Conservation (phyloP, 495 filamentous ascomycete genomes). For the Saxophila tyrrhenica region DNA sequence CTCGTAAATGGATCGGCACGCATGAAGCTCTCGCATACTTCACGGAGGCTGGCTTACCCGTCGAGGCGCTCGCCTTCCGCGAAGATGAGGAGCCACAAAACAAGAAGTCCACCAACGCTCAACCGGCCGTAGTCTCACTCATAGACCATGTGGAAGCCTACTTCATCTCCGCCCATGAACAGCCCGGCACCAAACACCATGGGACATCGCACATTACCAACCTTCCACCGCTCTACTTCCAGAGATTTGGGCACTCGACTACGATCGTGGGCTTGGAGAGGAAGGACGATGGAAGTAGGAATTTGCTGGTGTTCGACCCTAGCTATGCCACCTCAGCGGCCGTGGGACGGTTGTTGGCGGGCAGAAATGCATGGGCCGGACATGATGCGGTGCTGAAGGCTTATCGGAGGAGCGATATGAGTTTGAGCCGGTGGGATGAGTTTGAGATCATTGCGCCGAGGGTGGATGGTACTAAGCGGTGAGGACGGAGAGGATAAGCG, state of each 20-base stretch:
- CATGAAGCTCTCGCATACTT: constrained; percentile 68
- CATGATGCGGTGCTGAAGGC: constrained; percentile 51
- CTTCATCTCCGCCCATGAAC: constrained; percentile 43
- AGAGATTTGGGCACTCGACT: constrained; percentile 82
- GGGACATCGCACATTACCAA: constrained; percentile 41
- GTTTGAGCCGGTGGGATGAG: constrained; percentile 56
- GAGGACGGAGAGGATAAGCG: not conserved
- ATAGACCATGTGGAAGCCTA: constrained; percentile 61
- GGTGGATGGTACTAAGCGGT: no score
- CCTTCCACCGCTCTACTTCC: constrained; percentile 80
- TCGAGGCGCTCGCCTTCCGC: constrained; percentile 5
- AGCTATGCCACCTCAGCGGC: constrained; percentile 61
- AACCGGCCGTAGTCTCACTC: constrained; percentile 45
- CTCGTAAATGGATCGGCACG: constrained; percentile 92
- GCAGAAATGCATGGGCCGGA: constrained; percentile 32
- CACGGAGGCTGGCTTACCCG: constrained; percentile 49
- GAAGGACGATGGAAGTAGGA: constrained; percentile 49
- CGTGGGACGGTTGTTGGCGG: constrained; percentile 32
- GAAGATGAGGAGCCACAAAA: not conserved
- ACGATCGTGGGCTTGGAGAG: constrained; percentile 83
- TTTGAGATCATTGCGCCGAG: constrained; percentile 55
- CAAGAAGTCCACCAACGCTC: constrained; percentile 4
- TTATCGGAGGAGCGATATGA: constrained; percentile 56
- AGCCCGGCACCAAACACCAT: not conserved
- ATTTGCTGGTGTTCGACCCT: constrained; percentile 82